Conservation (phyloP, 768 basidiomycete species). For the Sporobolomyces roseus region DNA sequence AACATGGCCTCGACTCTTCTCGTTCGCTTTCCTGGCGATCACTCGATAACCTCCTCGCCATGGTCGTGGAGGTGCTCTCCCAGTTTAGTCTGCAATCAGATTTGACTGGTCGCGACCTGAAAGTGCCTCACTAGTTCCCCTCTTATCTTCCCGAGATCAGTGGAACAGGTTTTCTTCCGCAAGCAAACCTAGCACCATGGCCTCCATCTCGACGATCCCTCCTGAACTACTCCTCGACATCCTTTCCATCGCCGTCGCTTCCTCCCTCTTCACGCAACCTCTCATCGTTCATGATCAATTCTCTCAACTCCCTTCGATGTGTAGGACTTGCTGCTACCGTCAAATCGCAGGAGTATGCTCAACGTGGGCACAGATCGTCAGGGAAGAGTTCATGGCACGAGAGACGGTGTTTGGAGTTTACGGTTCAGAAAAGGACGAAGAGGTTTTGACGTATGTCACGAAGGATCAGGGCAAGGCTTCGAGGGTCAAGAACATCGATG, state of each 20-base stretch:
- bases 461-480: background rate
- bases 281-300: conserved; percentile 28
- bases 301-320: background rate
- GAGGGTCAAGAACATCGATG: conserved; percentile 6
- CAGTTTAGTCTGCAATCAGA: too few relatives aligned
- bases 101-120: too few relatives aligned
- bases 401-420: conserved; percentile 11
- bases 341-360: conserved; percentile 3
- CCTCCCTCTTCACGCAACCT: background rate
- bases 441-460: conserved; percentile 1
- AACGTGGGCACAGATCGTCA: conserved; percentile 5
- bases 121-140: too few relatives aligned
- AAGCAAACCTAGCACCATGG: background rate
- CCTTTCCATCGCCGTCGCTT: conserved; percentile 5
- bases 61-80: too few relatives aligned
- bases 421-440: conserved; percentile 20
- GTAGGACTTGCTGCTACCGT: conserved; percentile 25
- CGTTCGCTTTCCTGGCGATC: too few relatives aligned
- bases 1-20: too few relatives aligned
- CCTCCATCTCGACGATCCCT: conserved; percentile 8
- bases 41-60: too few relatives aligned
- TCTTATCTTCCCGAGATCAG: too few relatives aligned
- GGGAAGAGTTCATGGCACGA: conserved; percentile 7
- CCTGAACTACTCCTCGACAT: conserved; percentile 29
- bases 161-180: too few relatives aligned